Conservation (phyloP, 495 filamentous ascomycete genomes). For the Xylaria grammica region DNA sequence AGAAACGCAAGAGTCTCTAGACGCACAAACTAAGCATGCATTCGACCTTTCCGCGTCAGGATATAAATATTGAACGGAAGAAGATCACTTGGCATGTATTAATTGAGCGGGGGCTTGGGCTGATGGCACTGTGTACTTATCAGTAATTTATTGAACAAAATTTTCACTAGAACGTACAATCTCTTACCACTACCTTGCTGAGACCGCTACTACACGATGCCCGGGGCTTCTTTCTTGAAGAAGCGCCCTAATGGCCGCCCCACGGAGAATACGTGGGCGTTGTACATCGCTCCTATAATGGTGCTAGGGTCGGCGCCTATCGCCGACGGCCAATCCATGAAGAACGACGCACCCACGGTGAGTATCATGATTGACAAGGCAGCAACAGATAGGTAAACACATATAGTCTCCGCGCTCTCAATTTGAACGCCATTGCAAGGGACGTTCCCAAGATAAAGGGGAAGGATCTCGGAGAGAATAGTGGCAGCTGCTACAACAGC, state of each 20-base stretch:
- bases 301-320: constrained; percentile 42
- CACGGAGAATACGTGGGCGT: constrained; percentile 22
- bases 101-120: not conserved
- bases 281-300: constrained; percentile 39
- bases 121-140: not conserved
- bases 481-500: constrained; percentile 30
- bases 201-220: not conserved
- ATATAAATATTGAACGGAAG: constrained; percentile 20
- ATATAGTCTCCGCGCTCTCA: constrained; percentile 30
- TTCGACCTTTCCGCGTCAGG: constrained; percentile 33
- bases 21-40: constrained; percentile 53
- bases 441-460: constrained; percentile 36
- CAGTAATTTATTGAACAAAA: not conserved
- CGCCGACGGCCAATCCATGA: constrained; percentile 36
- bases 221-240: not conserved
- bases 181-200: not conserved
- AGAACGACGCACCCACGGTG: constrained; percentile 33
- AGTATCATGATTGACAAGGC: constrained; percentile 37
- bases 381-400: constrained; percentile 32
- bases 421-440: constrained; percentile 35
- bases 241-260: constrained; percentile 11
- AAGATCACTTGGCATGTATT: constrained; percentile 17
- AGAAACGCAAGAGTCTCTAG: constrained; percentile 54
- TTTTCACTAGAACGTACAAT: not conserved
- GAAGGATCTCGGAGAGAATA: constrained; percentile 38